Percentiles rank a stretch among this genome's conserved stretches.
Conservation (phyloP, 306 rosid species). For the Rosa chinensis region DNA sequence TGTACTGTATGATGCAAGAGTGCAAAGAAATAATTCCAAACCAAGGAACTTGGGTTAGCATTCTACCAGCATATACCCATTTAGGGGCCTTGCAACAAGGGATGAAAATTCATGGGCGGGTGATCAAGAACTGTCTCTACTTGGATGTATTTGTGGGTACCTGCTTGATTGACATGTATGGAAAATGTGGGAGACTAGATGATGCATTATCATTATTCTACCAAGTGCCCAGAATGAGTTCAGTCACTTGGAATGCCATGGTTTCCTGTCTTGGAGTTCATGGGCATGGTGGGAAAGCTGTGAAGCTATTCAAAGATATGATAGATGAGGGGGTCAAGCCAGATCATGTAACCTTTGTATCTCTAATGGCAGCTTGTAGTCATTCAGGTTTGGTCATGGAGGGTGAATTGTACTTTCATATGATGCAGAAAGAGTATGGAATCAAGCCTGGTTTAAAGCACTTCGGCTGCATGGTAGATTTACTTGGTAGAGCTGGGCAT, state of each 20-base stretch:
- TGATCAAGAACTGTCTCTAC: constrained; percentile 40
- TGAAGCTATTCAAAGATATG: constrained; percentile 46
- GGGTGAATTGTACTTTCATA: constrained; percentile 38
- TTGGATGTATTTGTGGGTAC: constrained; percentile 47
- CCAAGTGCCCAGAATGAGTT: constrained; percentile 30
- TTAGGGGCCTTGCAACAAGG: constrained; percentile 50
- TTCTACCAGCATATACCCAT: constrained; percentile 46
- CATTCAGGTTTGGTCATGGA: constrained; percentile 50
- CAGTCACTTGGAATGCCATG: constrained; percentile 49
- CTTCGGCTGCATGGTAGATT: constrained; percentile 54
- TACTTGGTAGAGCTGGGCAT: constrained; percentile 54
- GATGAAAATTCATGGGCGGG: constrained; percentile 47
- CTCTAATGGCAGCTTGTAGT: constrained; percentile 50
- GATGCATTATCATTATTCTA: constrained; percentile 46
- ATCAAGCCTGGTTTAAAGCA: constrained; percentile 44
- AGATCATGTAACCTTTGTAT: constrained; percentile 43
- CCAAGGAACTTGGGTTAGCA: constrained; percentile 53
- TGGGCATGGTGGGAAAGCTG: constrained; percentile 42
- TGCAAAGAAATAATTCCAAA: constrained; percentile 34
- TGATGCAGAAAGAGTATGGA: constrained; percentile 45
- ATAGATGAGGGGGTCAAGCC: constrained; percentile 34
- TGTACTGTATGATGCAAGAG: constrained; percentile 38
- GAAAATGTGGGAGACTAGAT: constrained; percentile 52
- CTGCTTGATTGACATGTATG: constrained; percentile 53
- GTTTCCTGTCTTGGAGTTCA: constrained; percentile 52